Base-by-base conservation (phyloP, 2,329 filamentous ascomycete species). In the Harringtonia lauricola region DNA sequence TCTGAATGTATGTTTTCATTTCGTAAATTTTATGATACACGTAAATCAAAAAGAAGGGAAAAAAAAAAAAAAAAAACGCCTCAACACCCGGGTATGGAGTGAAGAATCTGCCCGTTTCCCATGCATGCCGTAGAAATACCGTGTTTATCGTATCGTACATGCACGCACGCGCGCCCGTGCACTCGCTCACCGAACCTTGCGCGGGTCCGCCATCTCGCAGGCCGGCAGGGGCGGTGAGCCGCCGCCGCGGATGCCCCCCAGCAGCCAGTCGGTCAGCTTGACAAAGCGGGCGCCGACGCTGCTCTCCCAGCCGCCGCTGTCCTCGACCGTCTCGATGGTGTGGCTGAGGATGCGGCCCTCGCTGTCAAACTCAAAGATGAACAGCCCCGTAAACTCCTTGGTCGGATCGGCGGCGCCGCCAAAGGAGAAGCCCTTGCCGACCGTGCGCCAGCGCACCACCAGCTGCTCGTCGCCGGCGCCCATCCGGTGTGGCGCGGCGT, bases 311-410 rank as follows among this genome's bases (percentile, higher is more conserved):
- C 86, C 79, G 33, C 82, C 78, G 15, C 82, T 81, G 55, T 92
- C 82, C 55, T 95, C 84, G 1, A 86, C 84, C 64, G 94, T 86
- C 64, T 98, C 92, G 55, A 98, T 96, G 0, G 86, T 94, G 61
- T 96, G 92, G 52, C 79, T 87, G 39, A 84, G 64, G 30, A 98
- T 79, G 50, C 87, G 74, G 1, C 92, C 92, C 54, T 94, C 76
- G 38, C 79, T 72, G 57, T 96, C 92, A 59, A 98, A 98, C 51
- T 94, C 86, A 60, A 98, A 98, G 47, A 95, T 82, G 63, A 96
- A 98, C 12, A 96, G 64, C 0, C 92, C 92, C 1, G 81, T 86
- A 54, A 96, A 96, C 56, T 89, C 83, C 55, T 85, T 82, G 43
- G 45, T 37, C 42, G 39, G 26, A 19, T 45, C 49, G 37, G 66